Base-by-base conservation (phyloP, 2,329 filamentous ascomycete species). In the Fusarium cicatricum region DNA sequence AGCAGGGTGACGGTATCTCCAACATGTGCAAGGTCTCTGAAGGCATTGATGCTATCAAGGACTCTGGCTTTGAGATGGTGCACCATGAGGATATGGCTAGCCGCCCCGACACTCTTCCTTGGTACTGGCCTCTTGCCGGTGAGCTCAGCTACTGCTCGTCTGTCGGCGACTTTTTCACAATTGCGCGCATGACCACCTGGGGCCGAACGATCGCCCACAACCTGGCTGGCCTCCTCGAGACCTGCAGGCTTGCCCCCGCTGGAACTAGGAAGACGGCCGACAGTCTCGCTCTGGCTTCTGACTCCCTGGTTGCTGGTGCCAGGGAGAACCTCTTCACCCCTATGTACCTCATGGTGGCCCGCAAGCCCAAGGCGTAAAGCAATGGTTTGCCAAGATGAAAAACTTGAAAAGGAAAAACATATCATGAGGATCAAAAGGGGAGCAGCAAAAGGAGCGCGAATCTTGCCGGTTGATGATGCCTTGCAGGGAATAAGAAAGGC, bases 231-330 rank as follows among this genome's bases (percentile, higher is more conserved):
- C 72, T 84, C 14, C 79, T 97, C 65, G 94, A 98, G 82, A 85
- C 75, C 58, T 70, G 95, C 45, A 83, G 86, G 40, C 70, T 97
- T 32, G 90, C 92, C 15, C 94, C 94, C 31, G 80, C 79, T 47
- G 94, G 94, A 42, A 96, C 92, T 41, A 91, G 92, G 79, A 97
- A 96, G 86, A 97, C 92, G n/a, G 93, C 92, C 11, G 90, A 97
- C 77, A 92, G 90, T 70, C 78, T 98, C 70, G 92, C 90, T 6
- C 71, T 87, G 54, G 93, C 91, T 28, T 92, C 86, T 11, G 93
- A 97, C 76, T 90, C 86, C 69, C 81, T 98, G 45, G 93, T 97
- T 17, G 91, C 90, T 41, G 94, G 94, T 76, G 94, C 88, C 31
- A 85, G 87, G 74, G 83, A 93, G 80, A 90, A 96, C 75, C 84